Percentiles rank a stretch among this genome's conserved stretches.
Evolutionary conservation across 169 alveolate genomes (phyloP).

Genomic region (Plasmodium cynomolgi): DNA sequence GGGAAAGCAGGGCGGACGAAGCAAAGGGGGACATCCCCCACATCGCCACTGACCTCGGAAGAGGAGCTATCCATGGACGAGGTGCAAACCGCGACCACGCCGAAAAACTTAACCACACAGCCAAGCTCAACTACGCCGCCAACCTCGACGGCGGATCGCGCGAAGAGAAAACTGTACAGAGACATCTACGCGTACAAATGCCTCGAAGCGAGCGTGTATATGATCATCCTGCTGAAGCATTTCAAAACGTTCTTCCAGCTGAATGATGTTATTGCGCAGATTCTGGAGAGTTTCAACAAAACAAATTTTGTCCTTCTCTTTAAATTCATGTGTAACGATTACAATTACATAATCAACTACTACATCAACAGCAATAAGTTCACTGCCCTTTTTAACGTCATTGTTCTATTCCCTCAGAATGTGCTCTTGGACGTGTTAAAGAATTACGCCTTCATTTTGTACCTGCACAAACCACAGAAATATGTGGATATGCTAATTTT

Average conservation of each 20-base stretch:
- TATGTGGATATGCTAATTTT: slow-evolving; percentile 47
- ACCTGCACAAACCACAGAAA: slow-evolving; percentile 52
- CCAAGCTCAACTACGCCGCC: neutral
- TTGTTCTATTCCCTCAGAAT: slow-evolving; percentile 61
- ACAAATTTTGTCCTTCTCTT: slow-evolving; percentile 43
- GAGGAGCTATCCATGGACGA: neutral
- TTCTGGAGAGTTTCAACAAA: slow-evolving; percentile 30
- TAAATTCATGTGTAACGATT: slow-evolving; percentile 70
- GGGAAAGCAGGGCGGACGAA: neutral
- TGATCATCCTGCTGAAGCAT: slow-evolving; percentile 62
- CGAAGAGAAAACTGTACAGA: slow-evolving; percentile 33
- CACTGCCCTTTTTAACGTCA: slow-evolving; percentile 41
- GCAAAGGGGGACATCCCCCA: neutral
- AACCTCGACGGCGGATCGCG: neutral
- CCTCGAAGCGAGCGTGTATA: slow-evolving; percentile 57
- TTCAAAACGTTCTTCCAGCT: slow-evolving; percentile 67
- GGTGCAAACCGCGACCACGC: neutral
- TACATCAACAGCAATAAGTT: slow-evolving; percentile 66
- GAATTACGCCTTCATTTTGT: slow-evolving; percentile 64
- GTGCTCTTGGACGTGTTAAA: slow-evolving; percentile 45
- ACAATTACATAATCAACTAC: slow-evolving; percentile 47
- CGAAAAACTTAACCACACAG: neutral
- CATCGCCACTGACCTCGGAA: neutral
- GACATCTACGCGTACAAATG: slow-evolving; percentile 64
- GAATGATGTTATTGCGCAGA: slow-evolving; percentile 64